These are phyloP conservation scores for Phaeosphaeriaceae sp. DNA, from an alignment of 2,329 filamentous ascomycete species.

Conservation along the genomic window DNA sequence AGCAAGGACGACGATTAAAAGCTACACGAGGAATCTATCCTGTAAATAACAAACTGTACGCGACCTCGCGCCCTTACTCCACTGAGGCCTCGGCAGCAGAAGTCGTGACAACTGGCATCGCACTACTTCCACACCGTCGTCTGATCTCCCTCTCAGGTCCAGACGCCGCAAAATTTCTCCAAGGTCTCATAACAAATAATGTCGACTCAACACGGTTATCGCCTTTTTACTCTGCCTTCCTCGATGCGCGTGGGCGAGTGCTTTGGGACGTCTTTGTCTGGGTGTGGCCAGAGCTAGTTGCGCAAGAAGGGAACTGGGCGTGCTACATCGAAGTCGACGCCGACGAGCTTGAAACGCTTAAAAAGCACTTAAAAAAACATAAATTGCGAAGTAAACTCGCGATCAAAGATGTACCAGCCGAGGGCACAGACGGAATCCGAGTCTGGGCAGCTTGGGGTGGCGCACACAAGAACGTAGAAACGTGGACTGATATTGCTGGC, in stretches of 20 bases:
- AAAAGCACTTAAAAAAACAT: slow-evolving; percentile 80
- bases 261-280: slow-evolving; percentile 93
- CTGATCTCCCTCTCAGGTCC: slow-evolving; percentile 80
- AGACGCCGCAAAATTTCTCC: slow-evolving; percentile 83
- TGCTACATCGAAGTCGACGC: slow-evolving; percentile 87
- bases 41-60: not conserved
- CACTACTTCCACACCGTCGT: slow-evolving; percentile 71
- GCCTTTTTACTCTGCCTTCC: slow-evolving; percentile 74
- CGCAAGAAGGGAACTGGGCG: slow-evolving; percentile 49
- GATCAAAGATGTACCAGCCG: slow-evolving; percentile 57
- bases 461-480: slow-evolving; percentile 9
- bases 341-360: slow-evolving; percentile 64
- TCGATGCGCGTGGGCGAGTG: slow-evolving; percentile 81
- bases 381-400: slow-evolving; percentile 82
- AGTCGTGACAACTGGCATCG: slow-evolving; percentile 54
- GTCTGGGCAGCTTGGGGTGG: slow-evolving; percentile 78
- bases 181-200: slow-evolving; percentile 83
- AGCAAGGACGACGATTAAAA: not conserved
- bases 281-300: slow-evolving; percentile 35
- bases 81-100: slow-evolving; percentile 24
- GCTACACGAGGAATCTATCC: not conserved
- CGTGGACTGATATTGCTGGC: slow-evolving; percentile 10
- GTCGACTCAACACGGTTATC: slow-evolving; percentile 57
- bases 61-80: slow-evolving; percentile 5
- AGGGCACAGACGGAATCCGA: slow-evolving; percentile 66